Percentiles rank a stretch among this genome's conserved stretches.
Evolutionary conservation across 768 basidiomycete species (phyloP).

Genomic region (Termitomyces sp.): DNA sequence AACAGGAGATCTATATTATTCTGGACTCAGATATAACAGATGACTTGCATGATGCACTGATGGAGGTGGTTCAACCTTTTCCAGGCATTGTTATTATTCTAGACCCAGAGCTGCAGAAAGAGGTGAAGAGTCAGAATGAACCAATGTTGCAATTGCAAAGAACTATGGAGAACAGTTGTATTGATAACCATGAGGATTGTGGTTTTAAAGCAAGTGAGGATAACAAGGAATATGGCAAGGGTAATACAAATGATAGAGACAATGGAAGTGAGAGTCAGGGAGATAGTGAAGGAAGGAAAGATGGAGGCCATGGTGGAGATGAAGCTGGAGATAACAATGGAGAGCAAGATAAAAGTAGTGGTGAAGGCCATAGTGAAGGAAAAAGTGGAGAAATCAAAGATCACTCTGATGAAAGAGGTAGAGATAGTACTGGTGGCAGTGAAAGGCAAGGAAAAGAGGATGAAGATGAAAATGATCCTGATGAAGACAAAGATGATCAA

Average conservation of each 20-base stretch:
- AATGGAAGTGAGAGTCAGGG: background rate
- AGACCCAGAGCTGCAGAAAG: too few relatives aligned
- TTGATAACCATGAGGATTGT: too few relatives aligned
- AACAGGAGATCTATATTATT: background rate
- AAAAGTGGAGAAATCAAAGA: background rate
- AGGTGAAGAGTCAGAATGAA: too few relatives aligned
- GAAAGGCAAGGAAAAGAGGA: background rate
- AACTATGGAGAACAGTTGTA: background rate
- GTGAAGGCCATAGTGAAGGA: background rate
- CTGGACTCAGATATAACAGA: background rate
- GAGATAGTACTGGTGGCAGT: too few relatives aligned
- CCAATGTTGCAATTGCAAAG: background rate
- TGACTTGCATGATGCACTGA: background rate
- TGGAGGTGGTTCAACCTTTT: background rate
- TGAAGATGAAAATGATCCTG: too few relatives aligned
- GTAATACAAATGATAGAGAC: background rate
- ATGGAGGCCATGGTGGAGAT: too few relatives aligned
- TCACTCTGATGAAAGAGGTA: too few relatives aligned
- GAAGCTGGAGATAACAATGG: too few relatives aligned
- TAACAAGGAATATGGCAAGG: too few relatives aligned
- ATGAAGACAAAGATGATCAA: background rate
- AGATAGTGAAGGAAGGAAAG: background rate
- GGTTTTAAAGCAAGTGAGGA: too few relatives aligned
- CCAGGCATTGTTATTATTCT: background rate
- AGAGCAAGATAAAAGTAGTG: background rate